Conservation (phyloP, 23 red algal species). For the Gracilariopsis chorda region DNA sequence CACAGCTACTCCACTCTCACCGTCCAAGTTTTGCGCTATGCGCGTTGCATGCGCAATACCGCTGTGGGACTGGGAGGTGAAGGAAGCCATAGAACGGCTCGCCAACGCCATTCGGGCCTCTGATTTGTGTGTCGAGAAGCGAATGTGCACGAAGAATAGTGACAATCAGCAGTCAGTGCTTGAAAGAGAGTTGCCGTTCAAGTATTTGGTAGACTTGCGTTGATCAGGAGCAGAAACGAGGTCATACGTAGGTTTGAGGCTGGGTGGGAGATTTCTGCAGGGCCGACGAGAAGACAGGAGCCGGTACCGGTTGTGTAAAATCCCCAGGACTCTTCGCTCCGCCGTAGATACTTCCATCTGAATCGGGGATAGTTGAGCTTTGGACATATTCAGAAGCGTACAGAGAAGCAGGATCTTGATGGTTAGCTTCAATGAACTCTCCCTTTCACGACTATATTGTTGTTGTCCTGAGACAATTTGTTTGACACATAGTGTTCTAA, state of each 20-base stretch:
- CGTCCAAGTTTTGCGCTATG: neutral
- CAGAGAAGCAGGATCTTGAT: too few species aligned
- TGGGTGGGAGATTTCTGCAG: neutral
- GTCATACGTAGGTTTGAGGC: neutral
- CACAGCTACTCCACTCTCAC: neutral
- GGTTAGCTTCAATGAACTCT: too few species aligned
- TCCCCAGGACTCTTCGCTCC: too few species aligned
- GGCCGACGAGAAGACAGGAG: neutral
- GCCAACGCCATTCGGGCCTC: neutral
- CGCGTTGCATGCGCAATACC: neutral
- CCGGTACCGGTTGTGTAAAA: too few species aligned
- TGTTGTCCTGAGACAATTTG: too few species aligned
- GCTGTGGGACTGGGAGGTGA: neutral
- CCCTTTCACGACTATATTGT: too few species aligned
- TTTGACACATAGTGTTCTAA: too few species aligned
- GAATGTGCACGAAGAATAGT: neutral
- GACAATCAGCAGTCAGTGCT: neutral
- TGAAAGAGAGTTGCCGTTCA: neutral
- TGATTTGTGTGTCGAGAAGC: neutral
- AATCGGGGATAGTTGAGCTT: too few species aligned
- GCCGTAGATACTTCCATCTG: too few species aligned
- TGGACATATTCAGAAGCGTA: too few species aligned
- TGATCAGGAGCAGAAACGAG: neutral
- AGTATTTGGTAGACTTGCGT: conserved; percentile 11
- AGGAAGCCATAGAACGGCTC: neutral